Conservation (phyloP, 208 protist species). For the Borovskyia barvae region DNA sequence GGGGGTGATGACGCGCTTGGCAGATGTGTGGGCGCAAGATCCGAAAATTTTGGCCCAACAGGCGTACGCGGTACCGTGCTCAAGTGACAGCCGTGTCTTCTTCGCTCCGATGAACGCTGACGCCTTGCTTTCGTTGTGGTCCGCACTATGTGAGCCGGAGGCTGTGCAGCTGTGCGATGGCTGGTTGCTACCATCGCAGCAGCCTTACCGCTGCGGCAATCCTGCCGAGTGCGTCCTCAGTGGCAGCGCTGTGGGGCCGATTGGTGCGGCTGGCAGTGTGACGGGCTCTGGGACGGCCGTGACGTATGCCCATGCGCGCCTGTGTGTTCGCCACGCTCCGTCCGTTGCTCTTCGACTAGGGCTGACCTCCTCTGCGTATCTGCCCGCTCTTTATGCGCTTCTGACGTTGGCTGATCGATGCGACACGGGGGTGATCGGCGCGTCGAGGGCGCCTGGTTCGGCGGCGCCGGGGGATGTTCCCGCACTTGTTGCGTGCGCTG, state of each 20-base stretch:
- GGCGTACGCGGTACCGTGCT: conserved; percentile 13
- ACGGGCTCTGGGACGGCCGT: no score
- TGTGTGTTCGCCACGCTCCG: conserved; percentile 9
- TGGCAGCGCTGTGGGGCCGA: no score
- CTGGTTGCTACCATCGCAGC: no score
- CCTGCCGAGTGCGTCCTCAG: no score
- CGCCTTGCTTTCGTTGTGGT: background rate
- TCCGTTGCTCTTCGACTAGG: conserved; percentile 9
- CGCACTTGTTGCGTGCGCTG: background rate
- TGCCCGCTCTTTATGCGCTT: conserved; percentile 14
- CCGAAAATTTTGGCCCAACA: background rate
- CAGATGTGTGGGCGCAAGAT: background rate
- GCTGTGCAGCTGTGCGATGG: no score
- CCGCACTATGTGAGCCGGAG: no score
- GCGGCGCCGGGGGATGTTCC: background rate
- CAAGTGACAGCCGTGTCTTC: conserved; percentile 9
- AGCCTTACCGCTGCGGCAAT: no score
- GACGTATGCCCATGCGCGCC: no score
- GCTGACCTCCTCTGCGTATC: conserved; percentile 10
- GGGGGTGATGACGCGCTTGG: conserved; percentile 1
- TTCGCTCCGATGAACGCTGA: conserved; percentile 4
- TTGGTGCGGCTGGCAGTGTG: no score
- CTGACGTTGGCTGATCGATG: background rate
- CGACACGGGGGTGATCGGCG: background rate
- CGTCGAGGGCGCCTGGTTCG: background rate